Conservation (phyloP, 441 rosid species). For the Syzygium syzygioides region DNA sequence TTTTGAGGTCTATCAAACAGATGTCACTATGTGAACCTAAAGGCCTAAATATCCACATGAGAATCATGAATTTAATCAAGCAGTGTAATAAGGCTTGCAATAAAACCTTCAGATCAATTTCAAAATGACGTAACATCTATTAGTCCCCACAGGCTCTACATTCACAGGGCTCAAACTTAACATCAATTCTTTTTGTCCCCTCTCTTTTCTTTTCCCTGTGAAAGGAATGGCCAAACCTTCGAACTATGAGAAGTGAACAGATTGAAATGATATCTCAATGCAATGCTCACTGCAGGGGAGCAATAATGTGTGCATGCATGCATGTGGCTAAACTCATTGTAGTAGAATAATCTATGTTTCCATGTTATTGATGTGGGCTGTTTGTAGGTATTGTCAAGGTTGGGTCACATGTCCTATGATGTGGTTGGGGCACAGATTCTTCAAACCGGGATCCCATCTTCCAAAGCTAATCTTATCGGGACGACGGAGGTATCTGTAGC, state of each 20-base stretch:
- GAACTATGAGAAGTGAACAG: neutral
- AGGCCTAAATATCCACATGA: neutral
- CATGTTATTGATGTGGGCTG: neutral
- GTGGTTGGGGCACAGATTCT: conserved; percentile 91
- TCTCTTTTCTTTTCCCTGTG: neutral
- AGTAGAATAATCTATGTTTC: neutral
- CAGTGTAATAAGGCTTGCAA: neutral
- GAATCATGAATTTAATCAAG: neutral
- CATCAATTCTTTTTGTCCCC: neutral
- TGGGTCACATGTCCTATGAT: conserved; percentile 90
- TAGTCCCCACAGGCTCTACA: neutral
- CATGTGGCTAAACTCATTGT: neutral
- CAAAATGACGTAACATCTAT: neutral
- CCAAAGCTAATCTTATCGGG: conserved; percentile 89
- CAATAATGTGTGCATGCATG: neutral
- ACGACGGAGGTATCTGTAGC: conserved; percentile 87
- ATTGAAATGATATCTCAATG: neutral
- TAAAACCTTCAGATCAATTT: neutral
- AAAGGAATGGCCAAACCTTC: neutral
- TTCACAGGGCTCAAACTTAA: neutral
- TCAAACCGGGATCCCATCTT: conserved; percentile 84
- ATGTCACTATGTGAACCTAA: neutral
- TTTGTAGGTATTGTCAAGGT: conserved; percentile 73
- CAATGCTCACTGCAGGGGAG: no score
- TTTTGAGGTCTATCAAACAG: neutral